Percentiles rank a stretch among this genome's conserved stretches.
Conservation (phyloP, 192 early-diverging fungal species). For the Coemansia sp. region DNA sequence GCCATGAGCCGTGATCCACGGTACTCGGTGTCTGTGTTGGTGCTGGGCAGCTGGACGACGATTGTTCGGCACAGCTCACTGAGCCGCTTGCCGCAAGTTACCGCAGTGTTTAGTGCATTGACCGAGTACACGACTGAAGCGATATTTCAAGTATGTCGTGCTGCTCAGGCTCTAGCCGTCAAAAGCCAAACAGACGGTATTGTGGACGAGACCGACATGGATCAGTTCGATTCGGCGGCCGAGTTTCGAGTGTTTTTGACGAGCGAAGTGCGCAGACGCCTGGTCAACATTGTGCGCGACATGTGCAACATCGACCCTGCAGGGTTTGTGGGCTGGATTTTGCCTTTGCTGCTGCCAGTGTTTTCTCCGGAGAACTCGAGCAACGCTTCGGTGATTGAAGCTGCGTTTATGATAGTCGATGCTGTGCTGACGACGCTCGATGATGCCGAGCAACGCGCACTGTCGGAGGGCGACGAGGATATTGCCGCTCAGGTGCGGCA, state of each 20-base stretch:
- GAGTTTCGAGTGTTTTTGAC: slow-evolving; percentile 39
- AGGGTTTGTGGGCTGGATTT: slow-evolving; percentile 46
- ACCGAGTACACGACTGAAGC: slow-evolving; percentile 31
- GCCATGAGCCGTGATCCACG: slow-evolving; percentile 26
- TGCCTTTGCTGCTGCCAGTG: slow-evolving; percentile 35
- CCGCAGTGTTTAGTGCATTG: slow-evolving; percentile 19
- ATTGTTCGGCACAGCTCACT: slow-evolving; percentile 27
- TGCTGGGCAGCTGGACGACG: slow-evolving; percentile 29
- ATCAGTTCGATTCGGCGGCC: slow-evolving; percentile 24
- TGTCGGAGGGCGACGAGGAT: slow-evolving; percentile 21
- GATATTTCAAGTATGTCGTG: slow-evolving; percentile 31
- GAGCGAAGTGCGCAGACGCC: slow-evolving; percentile 31
- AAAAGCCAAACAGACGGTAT: not conserved
- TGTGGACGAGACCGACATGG: slow-evolving; percentile 31
- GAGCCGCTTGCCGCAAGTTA: slow-evolving; percentile 17
- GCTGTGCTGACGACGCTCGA: slow-evolving; percentile 36
- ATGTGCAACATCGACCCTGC: slow-evolving; percentile 41
- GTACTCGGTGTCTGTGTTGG: slow-evolving; percentile 27
- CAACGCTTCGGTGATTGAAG: slow-evolving; percentile 17
- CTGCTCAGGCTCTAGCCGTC: slow-evolving; percentile 14
- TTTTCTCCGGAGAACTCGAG: slow-evolving; percentile 2
- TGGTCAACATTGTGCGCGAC: slow-evolving; percentile 38
- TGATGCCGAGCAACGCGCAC: slow-evolving; percentile 44
- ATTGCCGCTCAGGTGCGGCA: not conserved
- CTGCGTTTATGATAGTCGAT: slow-evolving; percentile 39